A percentile compares a stretch with the other conserved stretches of the same genome.
Evolutionary conservation across 2,329 filamentous ascomycete species (phyloP).

Genomic region (Pyricularia sp.): DNA sequence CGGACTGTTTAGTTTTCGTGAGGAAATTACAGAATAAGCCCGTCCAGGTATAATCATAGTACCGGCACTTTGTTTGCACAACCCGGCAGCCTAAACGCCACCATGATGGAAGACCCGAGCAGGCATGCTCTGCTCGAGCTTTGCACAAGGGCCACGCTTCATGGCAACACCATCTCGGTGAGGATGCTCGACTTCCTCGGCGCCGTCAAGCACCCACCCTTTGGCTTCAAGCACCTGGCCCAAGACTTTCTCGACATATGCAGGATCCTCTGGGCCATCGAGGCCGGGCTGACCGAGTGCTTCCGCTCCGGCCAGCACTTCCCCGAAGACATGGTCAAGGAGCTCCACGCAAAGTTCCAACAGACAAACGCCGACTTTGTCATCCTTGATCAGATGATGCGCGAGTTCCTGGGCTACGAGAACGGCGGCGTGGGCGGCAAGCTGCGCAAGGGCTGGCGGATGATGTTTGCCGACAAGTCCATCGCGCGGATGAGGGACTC

Average conservation of each 20-base stretch:
- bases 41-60: not conserved
- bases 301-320: slow-evolving; percentile 36
- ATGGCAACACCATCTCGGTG: slow-evolving; percentile 51
- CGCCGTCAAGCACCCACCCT: slow-evolving; percentile 37
- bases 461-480: slow-evolving; percentile 49
- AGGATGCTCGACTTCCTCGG: slow-evolving; percentile 52
- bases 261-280: slow-evolving; percentile 54
- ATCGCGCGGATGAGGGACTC: slow-evolving; percentile 46
- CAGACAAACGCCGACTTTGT: slow-evolving; percentile 49
- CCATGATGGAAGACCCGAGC: slow-evolving; percentile 13
- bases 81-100: not conserved
- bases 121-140: slow-evolving; percentile 28
- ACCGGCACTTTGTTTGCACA: not conserved
- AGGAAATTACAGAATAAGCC: not conserved
- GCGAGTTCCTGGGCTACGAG: slow-evolving; percentile 48
- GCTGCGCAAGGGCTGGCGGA: slow-evolving; percentile 47
- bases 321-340: slow-evolving; percentile 46
- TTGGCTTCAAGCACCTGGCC: slow-evolving; percentile 46
- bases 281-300: slow-evolving; percentile 47
- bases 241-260: slow-evolving; percentile 55
- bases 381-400: slow-evolving; percentile 48
- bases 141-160: slow-evolving; percentile 43
- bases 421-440: slow-evolving; percentile 46
- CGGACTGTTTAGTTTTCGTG: not conserved
- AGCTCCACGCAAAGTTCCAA: slow-evolving; percentile 51